phyloP scores from a whole-genome alignment of 148 eudicot genomes.

The Amaranthus hypochondriacus region DNA sequence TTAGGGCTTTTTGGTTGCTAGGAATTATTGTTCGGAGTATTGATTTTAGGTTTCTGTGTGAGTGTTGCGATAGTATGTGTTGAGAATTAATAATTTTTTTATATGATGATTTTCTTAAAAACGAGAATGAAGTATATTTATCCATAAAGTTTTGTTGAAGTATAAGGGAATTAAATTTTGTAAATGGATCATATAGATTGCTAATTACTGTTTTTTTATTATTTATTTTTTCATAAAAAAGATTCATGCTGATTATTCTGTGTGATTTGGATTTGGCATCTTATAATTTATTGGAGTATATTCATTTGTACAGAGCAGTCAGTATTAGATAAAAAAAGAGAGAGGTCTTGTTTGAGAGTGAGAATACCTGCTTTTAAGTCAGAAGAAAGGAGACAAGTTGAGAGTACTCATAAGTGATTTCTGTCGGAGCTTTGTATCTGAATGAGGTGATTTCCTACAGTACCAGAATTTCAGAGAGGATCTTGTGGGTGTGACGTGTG shows the following conservation, averaged over 20 bases:
- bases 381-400: slow-evolving; percentile 12
- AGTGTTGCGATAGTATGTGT: slow-evolving; percentile 2
- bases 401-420: neutral
- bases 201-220: too few relatives aligned
- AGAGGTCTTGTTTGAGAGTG: slow-evolving; percentile 14
- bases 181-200: neutral
- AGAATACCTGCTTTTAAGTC: slow-evolving; percentile 10
- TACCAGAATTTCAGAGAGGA: slow-evolving; percentile 7
- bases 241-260: slow-evolving; percentile 3
- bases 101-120: too few relatives aligned
- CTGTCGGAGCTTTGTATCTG: slow-evolving; percentile 21
- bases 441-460: slow-evolving; percentile 17
- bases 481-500: slow-evolving; percentile 15
- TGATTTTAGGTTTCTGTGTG: neutral
- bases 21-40: slow-evolving; percentile 5
- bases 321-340: slow-evolving; percentile 8
- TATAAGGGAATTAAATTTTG: neutral
- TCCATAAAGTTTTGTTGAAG: too few relatives aligned
- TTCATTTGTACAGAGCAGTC: slow-evolving; percentile 18
- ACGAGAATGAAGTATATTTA: too few relatives aligned
- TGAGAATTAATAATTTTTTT: neutral
- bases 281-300: slow-evolving; percentile 21
- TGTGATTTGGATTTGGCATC: neutral
- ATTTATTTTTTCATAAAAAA: neutral
- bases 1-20: slow-evolving; percentile 10